Base-by-base conservation (phyloP, 176 grass and related monocot species). In the bread wheat (Triticum aestivum) region DNA sequence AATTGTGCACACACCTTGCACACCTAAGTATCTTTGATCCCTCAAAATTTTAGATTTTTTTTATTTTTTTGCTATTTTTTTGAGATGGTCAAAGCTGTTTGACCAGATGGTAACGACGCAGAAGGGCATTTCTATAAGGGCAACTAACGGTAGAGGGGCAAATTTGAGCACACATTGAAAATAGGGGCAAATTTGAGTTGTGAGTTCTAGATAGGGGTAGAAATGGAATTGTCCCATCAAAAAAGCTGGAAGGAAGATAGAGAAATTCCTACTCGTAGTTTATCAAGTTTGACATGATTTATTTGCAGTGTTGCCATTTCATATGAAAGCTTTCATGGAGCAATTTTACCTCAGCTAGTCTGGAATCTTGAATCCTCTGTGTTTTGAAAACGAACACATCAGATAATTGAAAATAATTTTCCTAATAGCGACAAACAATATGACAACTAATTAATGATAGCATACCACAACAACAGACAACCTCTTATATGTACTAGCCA, bases 381-480 rank as follows among this genome's bases (percentile, higher is more conserved):
- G 27, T 90, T 79, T 59, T 90, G 41, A 78, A 64, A 84, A 91
- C 73, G 76, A 67, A 78, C 71, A 82, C 51, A 80, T 47, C 34
- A 65, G 23, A 67, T 89, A 82, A 83, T 52, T 78, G 30, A 26
- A 54, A 83, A 58, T 63, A 81, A 80, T 49, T 80, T 64, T 83
- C n/a, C 34, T 69, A 89, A 90, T 79, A 79, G 78, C 33, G 76
- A 71, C 13, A 92, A n/a, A 75, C 11, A 74, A 58, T 23, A 88
- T 67, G 73, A 69, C 23, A 87, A 76, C n/a, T 66, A 82, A 79
- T 61, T 35, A 67, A 78, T 85, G 86, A 75, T 45, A 84, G 49
- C 91, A 79, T 98, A 98, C 96, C 93, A 96, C 68, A 79, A 72
- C 73, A 91, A 82, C 9, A 89, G 86, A 86, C 83, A 96, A 83